Conservation (phyloP, 2,329 filamentous ascomycete genomes). For the Purpureocillium lavendulum region DNA sequence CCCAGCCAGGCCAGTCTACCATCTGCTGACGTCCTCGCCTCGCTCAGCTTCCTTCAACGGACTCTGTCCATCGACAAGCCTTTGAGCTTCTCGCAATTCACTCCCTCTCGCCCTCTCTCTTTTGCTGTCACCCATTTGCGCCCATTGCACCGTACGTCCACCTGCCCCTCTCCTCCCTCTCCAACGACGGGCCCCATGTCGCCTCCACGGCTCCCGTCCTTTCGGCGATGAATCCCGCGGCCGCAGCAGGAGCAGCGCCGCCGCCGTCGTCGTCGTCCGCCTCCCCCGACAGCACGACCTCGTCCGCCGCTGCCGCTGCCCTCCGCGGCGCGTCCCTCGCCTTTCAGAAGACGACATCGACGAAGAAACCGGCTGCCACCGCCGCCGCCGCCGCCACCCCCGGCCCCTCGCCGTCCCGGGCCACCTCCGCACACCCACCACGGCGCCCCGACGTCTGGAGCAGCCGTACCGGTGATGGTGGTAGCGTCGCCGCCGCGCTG, state of each 20-base stretch:
- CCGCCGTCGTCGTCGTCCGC: conserved; percentile 14
- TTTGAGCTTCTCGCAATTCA: too few relatives aligned
- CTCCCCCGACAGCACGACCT: conserved; percentile 18
- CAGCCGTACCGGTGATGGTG: neutral
- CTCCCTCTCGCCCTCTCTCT: too few relatives aligned
- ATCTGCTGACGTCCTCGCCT: too few relatives aligned
- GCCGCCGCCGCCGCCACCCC: conserved; percentile 11
- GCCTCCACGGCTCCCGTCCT: conserved; percentile 6
- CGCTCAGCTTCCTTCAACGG: too few relatives aligned
- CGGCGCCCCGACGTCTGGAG: conserved; percentile 6
- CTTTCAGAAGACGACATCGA: conserved; percentile 30
- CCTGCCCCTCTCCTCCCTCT: too few relatives aligned
- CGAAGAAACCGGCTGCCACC: too few relatives aligned
- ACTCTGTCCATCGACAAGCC: too few relatives aligned
- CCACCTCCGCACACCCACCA: too few relatives aligned
- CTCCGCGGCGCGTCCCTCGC: conserved; percentile 47
- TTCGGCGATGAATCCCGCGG: conserved; percentile 27
- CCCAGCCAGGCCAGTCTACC: too few relatives aligned
- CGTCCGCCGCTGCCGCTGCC: conserved; percentile 33
- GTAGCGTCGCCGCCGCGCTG: conserved; percentile 1
- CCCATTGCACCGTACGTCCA: too few relatives aligned
- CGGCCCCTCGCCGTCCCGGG: conserved; percentile 8
- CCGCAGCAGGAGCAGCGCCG: neutral
- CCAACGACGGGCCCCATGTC: too few relatives aligned
- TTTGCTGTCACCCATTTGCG: too few relatives aligned